phyloP scores from a whole-genome alignment of 2,329 filamentous ascomycete species.

The Sordariomycetes sp. region DNA sequence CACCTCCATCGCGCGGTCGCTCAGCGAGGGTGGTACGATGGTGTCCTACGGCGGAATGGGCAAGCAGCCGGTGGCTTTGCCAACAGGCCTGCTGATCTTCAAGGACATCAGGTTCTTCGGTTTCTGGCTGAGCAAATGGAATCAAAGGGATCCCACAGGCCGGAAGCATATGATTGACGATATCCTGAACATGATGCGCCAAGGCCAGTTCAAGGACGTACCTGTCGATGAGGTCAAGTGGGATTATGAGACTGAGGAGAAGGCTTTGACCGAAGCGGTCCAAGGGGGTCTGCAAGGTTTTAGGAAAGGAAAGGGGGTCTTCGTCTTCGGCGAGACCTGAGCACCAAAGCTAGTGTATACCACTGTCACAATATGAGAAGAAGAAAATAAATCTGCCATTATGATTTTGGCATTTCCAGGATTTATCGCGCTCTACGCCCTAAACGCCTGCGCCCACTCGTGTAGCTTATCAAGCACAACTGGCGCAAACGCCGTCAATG shows the following conservation, averaged over 20 bases:
- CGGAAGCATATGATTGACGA: conserved; percentile 79
- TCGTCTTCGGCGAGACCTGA: conserved; percentile 66
- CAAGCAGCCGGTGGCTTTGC: conserved; percentile 72
- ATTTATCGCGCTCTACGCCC: conserved; percentile 41
- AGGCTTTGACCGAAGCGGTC: conserved; percentile 61
- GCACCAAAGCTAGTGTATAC: too few relatives aligned
- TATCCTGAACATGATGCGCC: conserved; percentile 65
- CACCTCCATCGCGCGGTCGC: conserved; percentile 64
- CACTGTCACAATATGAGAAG: not conserved
- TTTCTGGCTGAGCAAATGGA: conserved; percentile 94
- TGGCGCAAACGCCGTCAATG: conserved; percentile 79
- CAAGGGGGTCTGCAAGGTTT: conserved; percentile 79
- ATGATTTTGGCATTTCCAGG: not conserved
- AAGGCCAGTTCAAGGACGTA: conserved; percentile 71
- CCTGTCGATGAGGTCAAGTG: conserved; percentile 78
- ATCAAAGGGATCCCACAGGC: conserved; percentile 60
- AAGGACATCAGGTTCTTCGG: conserved; percentile 82
- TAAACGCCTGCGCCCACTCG: conserved; percentile 85
- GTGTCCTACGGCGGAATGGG: conserved; percentile 97
- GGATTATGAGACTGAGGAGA: conserved; percentile 70
- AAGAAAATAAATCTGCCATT: not conserved
- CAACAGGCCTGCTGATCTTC: conserved; percentile 84
- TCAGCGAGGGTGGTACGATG: conserved; percentile 61
- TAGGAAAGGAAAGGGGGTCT: conserved; percentile 80
- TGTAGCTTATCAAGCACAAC: conserved; percentile 93